A percentile compares a stretch with the other conserved stretches of the same genome.
Evolutionary conservation across 768 basidiomycete species (phyloP).

Genomic region (Xerocomellus intermedius): DNA sequence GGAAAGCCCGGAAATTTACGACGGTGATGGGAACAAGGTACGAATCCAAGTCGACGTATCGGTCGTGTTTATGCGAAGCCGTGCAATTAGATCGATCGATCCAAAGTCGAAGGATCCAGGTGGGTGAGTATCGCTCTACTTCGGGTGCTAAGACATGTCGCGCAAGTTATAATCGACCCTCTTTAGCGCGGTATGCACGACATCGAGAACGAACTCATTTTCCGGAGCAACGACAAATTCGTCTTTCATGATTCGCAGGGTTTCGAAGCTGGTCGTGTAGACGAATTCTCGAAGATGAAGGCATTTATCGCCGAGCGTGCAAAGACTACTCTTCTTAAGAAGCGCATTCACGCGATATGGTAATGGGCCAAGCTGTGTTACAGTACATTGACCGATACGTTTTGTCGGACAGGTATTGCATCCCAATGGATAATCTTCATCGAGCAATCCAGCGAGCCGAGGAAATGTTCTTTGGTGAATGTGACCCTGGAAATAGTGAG

Average conservation of each 20-base stretch:
- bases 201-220: constrained; percentile 1
- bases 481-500: no score
- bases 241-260: constrained; percentile 5
- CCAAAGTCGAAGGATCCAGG: background rate
- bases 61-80: background rate
- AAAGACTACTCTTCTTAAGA: no score
- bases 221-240: background rate
- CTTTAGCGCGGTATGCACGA: background rate
- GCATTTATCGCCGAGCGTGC: no score
- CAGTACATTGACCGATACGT: background rate
- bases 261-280: no score
- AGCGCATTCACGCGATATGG: no score
- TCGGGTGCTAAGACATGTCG: no score
- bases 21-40: constrained; percentile 1
- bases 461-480: no score
- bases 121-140: background rate
- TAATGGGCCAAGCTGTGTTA: no score
- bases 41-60: background rate
- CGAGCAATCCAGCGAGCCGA: no score
- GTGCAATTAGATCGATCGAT: background rate
- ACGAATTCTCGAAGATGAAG: no score
- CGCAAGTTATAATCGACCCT: no score
- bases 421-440: constrained; percentile 2
- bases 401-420: background rate
- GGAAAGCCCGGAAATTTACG: constrained; percentile 4